Evolutionary conservation across 495 filamentous ascomycete genomes (phyloP).

Genomic region (Hyaloscypha hepaticicola): DNA sequence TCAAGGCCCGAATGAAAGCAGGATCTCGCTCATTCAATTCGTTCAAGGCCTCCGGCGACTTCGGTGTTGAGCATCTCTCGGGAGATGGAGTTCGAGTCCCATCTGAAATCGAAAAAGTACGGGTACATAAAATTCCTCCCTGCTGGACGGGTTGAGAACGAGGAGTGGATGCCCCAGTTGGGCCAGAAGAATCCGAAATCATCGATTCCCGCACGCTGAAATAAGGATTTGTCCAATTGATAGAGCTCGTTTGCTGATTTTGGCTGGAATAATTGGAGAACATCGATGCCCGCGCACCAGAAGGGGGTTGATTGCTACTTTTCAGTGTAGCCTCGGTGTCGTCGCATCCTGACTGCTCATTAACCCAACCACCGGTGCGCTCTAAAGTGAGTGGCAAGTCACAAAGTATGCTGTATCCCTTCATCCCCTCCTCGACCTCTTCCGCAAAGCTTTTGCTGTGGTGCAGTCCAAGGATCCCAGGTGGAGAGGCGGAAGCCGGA

Average conservation of each 20-base stretch:
- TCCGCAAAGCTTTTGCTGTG: slow-evolving; percentile 12
- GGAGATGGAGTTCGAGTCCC: not conserved
- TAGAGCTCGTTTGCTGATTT: too few relatives aligned
- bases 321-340: too few relatives aligned
- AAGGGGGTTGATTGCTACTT: too few relatives aligned
- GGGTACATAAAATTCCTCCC: not conserved
- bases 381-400: not conserved
- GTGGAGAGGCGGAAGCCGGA: not conserved
- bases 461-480: not conserved
- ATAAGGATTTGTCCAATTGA: too few relatives aligned
- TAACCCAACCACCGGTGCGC: not conserved
- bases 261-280: too few relatives aligned
- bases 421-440: slow-evolving; percentile 12
- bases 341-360: not conserved
- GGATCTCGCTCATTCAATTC: slow-evolving; percentile 29
- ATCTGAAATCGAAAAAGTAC: not conserved
- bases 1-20: slow-evolving; percentile 23
- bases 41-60: slow-evolving; percentile 22
- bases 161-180: not conserved
- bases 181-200: not conserved
- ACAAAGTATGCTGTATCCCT: not conserved
- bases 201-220: not conserved
- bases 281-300: too few relatives aligned
- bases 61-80: not conserved
- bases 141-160: not conserved